Base-by-base conservation (phyloP, 1,284 basidiomycete species). In the Tilletia walkeri region DNA sequence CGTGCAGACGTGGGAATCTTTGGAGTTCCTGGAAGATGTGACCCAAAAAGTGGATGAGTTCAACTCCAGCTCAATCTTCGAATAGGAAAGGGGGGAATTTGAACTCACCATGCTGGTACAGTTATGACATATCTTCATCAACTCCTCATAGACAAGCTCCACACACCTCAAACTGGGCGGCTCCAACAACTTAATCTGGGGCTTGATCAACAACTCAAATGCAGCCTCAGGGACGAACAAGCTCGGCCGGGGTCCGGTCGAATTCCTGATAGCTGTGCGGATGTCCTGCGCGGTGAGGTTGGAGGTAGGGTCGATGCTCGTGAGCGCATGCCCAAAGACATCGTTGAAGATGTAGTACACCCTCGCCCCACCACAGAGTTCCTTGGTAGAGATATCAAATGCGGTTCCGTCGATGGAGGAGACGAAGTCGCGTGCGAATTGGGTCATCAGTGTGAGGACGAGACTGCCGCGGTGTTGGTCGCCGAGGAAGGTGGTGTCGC, bases 291-390 rank as follows among this genome's bases (percentile, higher is more conserved):
- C 90, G 69, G 94, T 93, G 70, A 99, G 88, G 82, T 95, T 95
- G 67, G 90, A 88, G 20, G 93, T 94, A 0, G 95, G 90, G 80
- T 98, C 93, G 82, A 99, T 93, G 16, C 90, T 91, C 73, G 89
- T 88, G 7, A 99, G 89, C 0, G 95, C 95, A 68, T 91, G 88
- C 4, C 96, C 96, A 82, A 99, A 99, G 66, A 99, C 90, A 79
- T 99, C 96, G 83, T 98, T 94, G 89, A 99, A 99, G 84, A 99
- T 98, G 86, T 97, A 98, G 86, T 98, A 99, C 84, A 99, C 94
- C 69, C 96, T 89, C 10, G 96, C 96, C 69, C 96, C 96, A 56
- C 96, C 96, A 38, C 93, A 98, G 9, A 99, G 89, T 84, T 99
- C 96, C 84, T 99, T 99, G 3, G 96, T 99, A 1, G 94, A 96